A percentile compares a stretch with the other conserved stretches of the same genome.
Conservation (phyloP, 345 rosid genomes). For the Cochlearia excelsa region DNA sequence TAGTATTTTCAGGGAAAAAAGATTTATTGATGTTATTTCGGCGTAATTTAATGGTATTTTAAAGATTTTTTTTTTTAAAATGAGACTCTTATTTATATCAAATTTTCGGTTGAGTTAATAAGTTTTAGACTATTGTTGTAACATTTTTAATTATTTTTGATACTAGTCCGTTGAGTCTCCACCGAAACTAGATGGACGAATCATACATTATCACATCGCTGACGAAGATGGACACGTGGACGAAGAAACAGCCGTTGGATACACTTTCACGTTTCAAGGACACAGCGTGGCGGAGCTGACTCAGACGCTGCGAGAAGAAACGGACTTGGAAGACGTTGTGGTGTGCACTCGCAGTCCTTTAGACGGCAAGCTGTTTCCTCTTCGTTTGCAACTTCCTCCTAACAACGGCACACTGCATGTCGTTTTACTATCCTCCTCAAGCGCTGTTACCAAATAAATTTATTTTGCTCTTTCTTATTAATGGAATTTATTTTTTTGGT, state of each 20-base stretch:
- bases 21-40: too few species aligned
- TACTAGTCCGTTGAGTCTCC: conserved; percentile 75
- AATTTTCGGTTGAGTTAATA: background rate
- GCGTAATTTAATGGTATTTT: too few species aligned
- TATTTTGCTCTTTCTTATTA: too few species aligned
- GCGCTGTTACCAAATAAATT: conserved; percentile 14
- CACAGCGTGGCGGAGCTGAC: conserved; percentile 69
- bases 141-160: background rate
- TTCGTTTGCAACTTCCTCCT: conserved; percentile 94
- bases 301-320: conserved; percentile 63
- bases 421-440: conserved; percentile 46
- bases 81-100: background rate
- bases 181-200: conserved; percentile 80
- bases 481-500: too few species aligned
- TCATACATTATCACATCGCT: conserved; percentile 73
- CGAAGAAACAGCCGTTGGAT: conserved; percentile 54
- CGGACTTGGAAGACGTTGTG: conserved; percentile 55
- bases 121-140: too few species aligned
- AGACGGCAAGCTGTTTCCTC: conserved; percentile 79
- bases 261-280: conserved; percentile 69
- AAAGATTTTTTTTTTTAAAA: background rate
- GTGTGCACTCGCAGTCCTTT: conserved; percentile 91
- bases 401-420: conserved; percentile 78
- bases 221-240: conserved; percentile 72
- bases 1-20: too few species aligned